Evolutionary conservation across 768 basidiomycete species (phyloP).

Genomic region (Leccinum uliginosum): DNA sequence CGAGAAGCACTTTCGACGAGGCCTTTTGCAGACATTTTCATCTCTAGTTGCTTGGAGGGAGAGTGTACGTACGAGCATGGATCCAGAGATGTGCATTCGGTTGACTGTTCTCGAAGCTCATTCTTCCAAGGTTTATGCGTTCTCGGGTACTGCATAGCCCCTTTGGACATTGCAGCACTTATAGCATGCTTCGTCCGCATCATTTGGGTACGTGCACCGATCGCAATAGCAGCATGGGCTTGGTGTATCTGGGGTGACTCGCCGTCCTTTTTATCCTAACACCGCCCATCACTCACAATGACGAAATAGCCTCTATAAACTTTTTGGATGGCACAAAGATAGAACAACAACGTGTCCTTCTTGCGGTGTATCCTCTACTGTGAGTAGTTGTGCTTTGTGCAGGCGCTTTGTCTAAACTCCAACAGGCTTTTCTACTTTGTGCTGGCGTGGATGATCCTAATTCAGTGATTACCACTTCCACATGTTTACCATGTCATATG

Average conservation of each 20-base stretch:
- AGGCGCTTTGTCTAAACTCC: background rate
- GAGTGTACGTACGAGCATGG: slow-evolving; percentile 55
- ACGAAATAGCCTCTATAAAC: slow-evolving; percentile 74
- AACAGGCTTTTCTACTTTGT: slow-evolving; percentile 87
- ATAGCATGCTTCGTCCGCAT: slow-evolving; percentile 80
- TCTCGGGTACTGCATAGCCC: slow-evolving; percentile 92
- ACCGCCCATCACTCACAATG: background rate
- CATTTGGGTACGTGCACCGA: slow-evolving; percentile 82
- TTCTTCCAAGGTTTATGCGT: slow-evolving; percentile 97
- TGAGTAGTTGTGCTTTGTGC: slow-evolving; percentile 36
- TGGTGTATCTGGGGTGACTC: slow-evolving; percentile 96
- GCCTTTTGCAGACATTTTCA: background rate
- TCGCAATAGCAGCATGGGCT: slow-evolving; percentile 83
- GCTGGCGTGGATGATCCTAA: slow-evolving; percentile 95
- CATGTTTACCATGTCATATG: slow-evolving; percentile 5
- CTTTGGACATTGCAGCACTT: slow-evolving; percentile 85
- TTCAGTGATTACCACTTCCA: slow-evolving; percentile 48
- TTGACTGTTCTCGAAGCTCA: slow-evolving; percentile 44
- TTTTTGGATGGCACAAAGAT: slow-evolving; percentile 95
- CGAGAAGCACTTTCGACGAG: background rate
- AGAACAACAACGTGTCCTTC: slow-evolving; percentile 80
- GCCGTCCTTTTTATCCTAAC: background rate
- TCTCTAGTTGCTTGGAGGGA: slow-evolving; percentile 68
- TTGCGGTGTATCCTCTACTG: slow-evolving; percentile 96
- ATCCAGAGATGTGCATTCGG: background rate